Evolutionary conservation across 495 filamentous ascomycete genomes (phyloP), one percentile per base, ranked within the genome.

Genomic region (Paragyromitra xinjiangensis): DNA sequence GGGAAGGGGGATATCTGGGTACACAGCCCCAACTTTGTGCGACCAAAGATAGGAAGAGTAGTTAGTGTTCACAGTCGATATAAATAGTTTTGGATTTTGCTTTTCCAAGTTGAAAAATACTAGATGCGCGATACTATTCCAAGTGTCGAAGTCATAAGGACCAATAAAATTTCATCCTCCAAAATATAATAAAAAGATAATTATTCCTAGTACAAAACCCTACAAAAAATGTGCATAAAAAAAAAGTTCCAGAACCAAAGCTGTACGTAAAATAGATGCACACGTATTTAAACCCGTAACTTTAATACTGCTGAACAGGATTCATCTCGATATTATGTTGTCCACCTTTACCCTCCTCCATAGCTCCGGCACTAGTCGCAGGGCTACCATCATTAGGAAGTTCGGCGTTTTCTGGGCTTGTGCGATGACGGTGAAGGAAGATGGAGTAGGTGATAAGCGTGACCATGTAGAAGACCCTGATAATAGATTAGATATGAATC

Each of bases 391-490:
- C 67, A 14, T 59, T 22, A 4, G 72, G 72, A 24, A 75, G 48
- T 16, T 55, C n/a, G 11, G 29, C 58, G 16, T 75, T 75, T 53
- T 63, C 72, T 0, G 71, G 71, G 24, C 61, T 74, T n/a, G 0
- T 62, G 5, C 64, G 65, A 34, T 75, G 72, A 0, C 64, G 72
- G n/a, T 70, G 55, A 1, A 75, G 72, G 29, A 61, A 69, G 55
- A 75, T 70, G 12, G 72, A 69, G 65, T 62, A 75, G 3, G 62
- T 55, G 11, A 75, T 66, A 6, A 75, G 53, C 6, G 72, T 40
- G 16, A 63, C 29, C 64, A 75, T 66, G 53, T 39, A 70, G 4
- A 75, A 16, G 7, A 75, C 26, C 72, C 72, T 75, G 8, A 29
- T 24, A 16, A 40, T 9, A n/a, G 16, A 61, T 61, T 56, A 56